These are phyloP conservation scores for Trametes gibbosa DNA, from an alignment of 768 basidiomycete species.

Conservation along the genomic window DNA sequence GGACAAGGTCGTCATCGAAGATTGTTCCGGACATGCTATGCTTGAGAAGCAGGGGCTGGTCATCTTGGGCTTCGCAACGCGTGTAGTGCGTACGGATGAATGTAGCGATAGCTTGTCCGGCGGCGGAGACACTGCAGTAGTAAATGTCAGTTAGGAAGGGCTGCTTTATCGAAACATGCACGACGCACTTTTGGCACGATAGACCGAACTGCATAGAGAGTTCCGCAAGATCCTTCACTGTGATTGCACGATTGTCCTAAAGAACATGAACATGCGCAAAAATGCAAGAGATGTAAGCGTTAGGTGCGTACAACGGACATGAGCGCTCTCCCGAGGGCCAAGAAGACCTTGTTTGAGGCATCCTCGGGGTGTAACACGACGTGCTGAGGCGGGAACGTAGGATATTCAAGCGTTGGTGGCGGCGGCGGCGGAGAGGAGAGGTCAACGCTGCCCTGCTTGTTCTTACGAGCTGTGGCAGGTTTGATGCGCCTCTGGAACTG, in stretches of 20 bases:
- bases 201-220: conserved; percentile 63
- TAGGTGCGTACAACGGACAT: conserved; percentile 72
- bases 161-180: conserved; percentile 17
- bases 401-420: conserved; percentile 20
- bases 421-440: conserved; percentile 10
- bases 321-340: conserved; percentile 70
- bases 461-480: conserved; percentile 29
- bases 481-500: conserved; percentile 32
- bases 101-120: conserved; percentile 80
- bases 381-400: conserved; percentile 58
- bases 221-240: conserved; percentile 82
- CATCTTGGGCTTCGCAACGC: conserved; percentile 68
- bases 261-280: conserved; percentile 15
- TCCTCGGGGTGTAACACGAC: conserved; percentile 75
- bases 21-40: conserved; percentile 70
- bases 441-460: conserved; percentile 7
- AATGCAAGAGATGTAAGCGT: conserved; percentile 10
- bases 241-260: conserved; percentile 81
- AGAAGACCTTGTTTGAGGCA: conserved; percentile 66
- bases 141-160: not conserved
- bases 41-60: conserved; percentile 70
- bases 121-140: conserved; percentile 61
- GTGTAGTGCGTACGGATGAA: conserved; percentile 72
- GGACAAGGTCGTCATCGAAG: conserved; percentile 70
- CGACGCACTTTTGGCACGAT: conserved; percentile 69